These are phyloP conservation scores for Skeletonema marinoi DNA, from an alignment of 108 stramenopile species.

Conservation along the genomic window DNA sequence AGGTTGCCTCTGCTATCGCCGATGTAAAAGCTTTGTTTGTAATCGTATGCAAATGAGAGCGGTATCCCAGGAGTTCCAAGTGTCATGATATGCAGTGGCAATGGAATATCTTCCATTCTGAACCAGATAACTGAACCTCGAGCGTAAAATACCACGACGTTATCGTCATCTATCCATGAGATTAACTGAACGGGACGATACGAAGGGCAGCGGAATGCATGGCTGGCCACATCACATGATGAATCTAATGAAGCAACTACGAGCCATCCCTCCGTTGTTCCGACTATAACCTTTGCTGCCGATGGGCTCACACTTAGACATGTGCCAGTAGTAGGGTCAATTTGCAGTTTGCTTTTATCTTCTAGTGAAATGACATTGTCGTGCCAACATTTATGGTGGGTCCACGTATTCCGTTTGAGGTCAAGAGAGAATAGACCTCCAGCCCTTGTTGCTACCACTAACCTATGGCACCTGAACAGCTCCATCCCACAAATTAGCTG, in stretches of 20 bases:
- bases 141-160: slow-evolving; percentile 66
- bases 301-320: slow-evolving; percentile 53
- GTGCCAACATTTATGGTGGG: slow-evolving; percentile 47
- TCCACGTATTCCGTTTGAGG: slow-evolving; percentile 40
- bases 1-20: slow-evolving; percentile 78
- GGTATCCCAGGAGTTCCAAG: slow-evolving; percentile 61
- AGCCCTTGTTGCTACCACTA: slow-evolving; percentile 60
- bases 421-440: slow-evolving; percentile 56
- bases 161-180: slow-evolving; percentile 47
- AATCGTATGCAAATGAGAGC: slow-evolving; percentile 53
- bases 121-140: slow-evolving; percentile 57
- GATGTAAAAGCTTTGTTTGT: slow-evolving; percentile 41
- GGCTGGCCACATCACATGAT: background rate
- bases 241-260: slow-evolving; percentile 22
- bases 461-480: slow-evolving; percentile 37
- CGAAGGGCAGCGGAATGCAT: slow-evolving; percentile 22
- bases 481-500: slow-evolving; percentile 68
- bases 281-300: slow-evolving; percentile 44
- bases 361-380: slow-evolving; percentile 18
- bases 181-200: slow-evolving; percentile 57
- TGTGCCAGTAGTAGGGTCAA: slow-evolving; percentile 54
- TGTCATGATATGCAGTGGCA: slow-evolving; percentile 17
- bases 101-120: slow-evolving; percentile 24
- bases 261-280: slow-evolving; percentile 65
- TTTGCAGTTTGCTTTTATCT: background rate